Evolutionary conservation across 2,329 filamentous ascomycete species (phyloP).

Genomic region (Stachybotrys chartarum): DNA sequence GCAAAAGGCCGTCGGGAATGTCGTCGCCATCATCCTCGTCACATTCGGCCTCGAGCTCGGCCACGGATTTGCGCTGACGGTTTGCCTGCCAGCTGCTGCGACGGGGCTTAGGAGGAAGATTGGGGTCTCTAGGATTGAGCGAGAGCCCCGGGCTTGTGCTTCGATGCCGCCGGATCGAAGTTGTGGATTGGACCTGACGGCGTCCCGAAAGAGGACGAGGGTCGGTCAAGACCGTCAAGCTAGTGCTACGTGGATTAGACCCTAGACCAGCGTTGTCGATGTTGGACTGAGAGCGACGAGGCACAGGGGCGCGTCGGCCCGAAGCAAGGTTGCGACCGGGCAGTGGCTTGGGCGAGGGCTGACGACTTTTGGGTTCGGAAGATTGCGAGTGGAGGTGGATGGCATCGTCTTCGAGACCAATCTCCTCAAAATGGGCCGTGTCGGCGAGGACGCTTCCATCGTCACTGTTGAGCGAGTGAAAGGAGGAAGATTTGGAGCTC

Average conservation of each 20-base stretch:
- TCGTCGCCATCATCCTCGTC: conserved; percentile 71
- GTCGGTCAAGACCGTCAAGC: conserved; percentile 28
- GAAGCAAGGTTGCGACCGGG: conserved; percentile 21
- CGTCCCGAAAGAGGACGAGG: conserved; percentile 21
- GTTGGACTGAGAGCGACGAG: conserved; percentile 36
- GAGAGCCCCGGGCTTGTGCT: conserved; percentile 46
- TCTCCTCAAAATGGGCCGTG: conserved; percentile 84
- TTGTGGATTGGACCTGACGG: conserved; percentile 22
- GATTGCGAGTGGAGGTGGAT: conserved; percentile 23
- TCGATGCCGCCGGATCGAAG: conserved; percentile 34
- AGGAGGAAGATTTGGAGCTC: conserved; percentile 85
- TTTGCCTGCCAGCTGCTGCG: conserved; percentile 68
- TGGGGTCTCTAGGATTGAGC: conserved; percentile 35
- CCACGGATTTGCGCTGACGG: conserved; percentile 56
- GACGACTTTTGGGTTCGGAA: conserved; percentile 17
- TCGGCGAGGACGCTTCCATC: conserved; percentile 65
- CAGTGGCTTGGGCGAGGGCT: conserved; percentile 25
- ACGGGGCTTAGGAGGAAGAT: conserved; percentile 30
- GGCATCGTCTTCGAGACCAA: conserved; percentile 65
- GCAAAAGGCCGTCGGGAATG: conserved; percentile 69
- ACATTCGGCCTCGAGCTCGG: conserved; percentile 69
- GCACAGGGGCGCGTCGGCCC: conserved; percentile 18
- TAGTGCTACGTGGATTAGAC: conserved; percentile 45
- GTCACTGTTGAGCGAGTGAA: conserved; percentile 71
- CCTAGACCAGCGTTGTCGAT: conserved; percentile 38